phyloP scores from a whole-genome alignment of 306 rosid genomes.

The Vigna radiata region DNA sequence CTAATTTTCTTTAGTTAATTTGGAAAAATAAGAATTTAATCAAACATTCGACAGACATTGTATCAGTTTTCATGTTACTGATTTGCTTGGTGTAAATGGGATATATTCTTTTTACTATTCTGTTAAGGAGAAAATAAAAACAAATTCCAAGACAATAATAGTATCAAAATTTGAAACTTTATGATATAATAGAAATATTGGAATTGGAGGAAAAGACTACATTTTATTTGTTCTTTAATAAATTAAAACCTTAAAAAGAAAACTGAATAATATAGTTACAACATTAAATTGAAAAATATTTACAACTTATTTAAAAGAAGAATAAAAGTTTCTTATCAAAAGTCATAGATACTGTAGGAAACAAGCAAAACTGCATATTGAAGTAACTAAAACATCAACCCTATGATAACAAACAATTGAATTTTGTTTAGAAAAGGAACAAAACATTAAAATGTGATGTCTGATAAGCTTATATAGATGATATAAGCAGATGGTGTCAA shows the following conservation, averaged over 20 bases:
- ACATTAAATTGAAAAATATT: too few species aligned
- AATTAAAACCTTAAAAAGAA: too few species aligned
- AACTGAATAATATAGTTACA: too few species aligned
- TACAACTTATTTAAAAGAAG: too few species aligned
- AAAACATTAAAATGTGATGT: slow-evolving; percentile 18
- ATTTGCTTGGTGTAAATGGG: not conserved
- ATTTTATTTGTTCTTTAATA: too few species aligned
- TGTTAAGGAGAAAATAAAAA: not conserved
- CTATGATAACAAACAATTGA: not conserved
- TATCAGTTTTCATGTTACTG: not conserved
- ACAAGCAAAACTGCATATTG: too few species aligned
- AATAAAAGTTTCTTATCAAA: too few species aligned
- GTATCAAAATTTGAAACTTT: not conserved
- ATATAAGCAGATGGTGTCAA: slow-evolving; percentile 41
- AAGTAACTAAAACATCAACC: too few species aligned
- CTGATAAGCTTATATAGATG: slow-evolving; percentile 1
- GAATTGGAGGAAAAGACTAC: too few species aligned
- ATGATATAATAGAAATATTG: not conserved
- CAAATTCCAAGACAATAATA: not conserved
- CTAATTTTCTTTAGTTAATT: not conserved
- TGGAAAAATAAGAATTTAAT: not conserved
- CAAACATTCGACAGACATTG: not conserved
- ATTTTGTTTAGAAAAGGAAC: not conserved
- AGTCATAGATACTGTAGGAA: too few species aligned
- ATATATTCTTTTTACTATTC: not conserved